Conservation (phyloP, 129 eudicot genomes). For the Calendula officinalis region DNA sequence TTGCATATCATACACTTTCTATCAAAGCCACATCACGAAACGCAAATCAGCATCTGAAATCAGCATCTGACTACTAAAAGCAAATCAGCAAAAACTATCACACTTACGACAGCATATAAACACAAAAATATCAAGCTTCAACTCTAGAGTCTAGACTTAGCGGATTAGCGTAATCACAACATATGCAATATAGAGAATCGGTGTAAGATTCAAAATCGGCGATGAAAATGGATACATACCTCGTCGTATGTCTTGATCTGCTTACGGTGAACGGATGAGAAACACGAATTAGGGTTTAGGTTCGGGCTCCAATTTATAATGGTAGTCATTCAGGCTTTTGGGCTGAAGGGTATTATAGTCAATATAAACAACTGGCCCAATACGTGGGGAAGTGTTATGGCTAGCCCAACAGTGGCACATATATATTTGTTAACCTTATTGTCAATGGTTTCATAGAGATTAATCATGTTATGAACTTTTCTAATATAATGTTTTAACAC, state of each 20-base stretch:
- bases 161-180: background rate
- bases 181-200: background rate
- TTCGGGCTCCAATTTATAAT: conserved; percentile 13
- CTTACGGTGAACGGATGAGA: conserved; percentile 7
- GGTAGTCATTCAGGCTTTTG: background rate
- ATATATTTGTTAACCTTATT: background rate
- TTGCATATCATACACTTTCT: background rate
- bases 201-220: background rate
- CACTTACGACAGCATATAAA: background rate
- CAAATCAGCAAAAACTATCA: background rate
- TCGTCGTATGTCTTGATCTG: conserved; percentile 19
- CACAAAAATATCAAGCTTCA: background rate
- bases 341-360: background rate
- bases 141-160: background rate
- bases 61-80: background rate
- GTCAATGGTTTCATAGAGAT: too few species aligned
- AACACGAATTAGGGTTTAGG: conserved; percentile 30
- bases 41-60: background rate
- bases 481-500: too few species aligned
- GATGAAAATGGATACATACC: conserved; percentile 6
- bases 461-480: too few species aligned
- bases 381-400: background rate
- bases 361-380: background rate
- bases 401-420: background rate
- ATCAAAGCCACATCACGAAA: background rate